Base-by-base conservation (phyloP, 2,329 filamentous ascomycete genomes). In the Ascomycota sp. region DNA sequence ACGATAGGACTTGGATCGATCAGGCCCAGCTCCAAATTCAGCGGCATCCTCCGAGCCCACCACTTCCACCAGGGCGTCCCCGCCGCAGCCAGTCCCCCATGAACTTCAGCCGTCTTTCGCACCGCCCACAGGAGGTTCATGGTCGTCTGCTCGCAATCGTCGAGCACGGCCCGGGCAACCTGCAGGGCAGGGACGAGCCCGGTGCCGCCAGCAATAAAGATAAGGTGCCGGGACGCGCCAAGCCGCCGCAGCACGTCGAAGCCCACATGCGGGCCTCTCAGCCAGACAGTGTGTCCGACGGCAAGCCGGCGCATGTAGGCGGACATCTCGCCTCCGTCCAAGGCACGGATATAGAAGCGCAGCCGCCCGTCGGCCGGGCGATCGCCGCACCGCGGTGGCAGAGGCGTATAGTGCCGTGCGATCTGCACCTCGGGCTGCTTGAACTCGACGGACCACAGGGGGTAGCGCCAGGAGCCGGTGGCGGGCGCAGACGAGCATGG, bases 381-480 rank as follows among this genome's bases (percentile, higher is more conserved):
- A 3, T 50, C 43, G 10, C 45, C 40, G 4, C 30, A 39, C 1
- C 35, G 19, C 0, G 70, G 64, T 0, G 82, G 86, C 0, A 98
- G 58, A 1, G 86, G 83, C 4, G 89, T 95, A 52, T 98, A 98
- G 33, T 82, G 74, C 36, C 89, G 61, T 26, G 81, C 80, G 41
- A 98, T 92, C 53, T 94, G 85, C 33, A 95, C 56, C 48, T 93
- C 75, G 2, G 89, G 89, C 55, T 95, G 89, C 55, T 92, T 93
- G 45, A 93, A 72, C 56, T 94, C 78, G 22, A 95, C 75, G 37
- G 76, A 83, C 77, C 82, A 92, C 25, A 91, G 63, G 4, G 78
- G 76, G 32, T 67, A 38, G 8, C 38, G 40, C 52, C 54, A 53
- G 37, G 33, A 25, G 11, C 35, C 32, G 3, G 40, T 35, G n/a